Base-by-base conservation (phyloP, 2,329 filamentous ascomycete genomes). In the Xylariaceae sp. region DNA sequence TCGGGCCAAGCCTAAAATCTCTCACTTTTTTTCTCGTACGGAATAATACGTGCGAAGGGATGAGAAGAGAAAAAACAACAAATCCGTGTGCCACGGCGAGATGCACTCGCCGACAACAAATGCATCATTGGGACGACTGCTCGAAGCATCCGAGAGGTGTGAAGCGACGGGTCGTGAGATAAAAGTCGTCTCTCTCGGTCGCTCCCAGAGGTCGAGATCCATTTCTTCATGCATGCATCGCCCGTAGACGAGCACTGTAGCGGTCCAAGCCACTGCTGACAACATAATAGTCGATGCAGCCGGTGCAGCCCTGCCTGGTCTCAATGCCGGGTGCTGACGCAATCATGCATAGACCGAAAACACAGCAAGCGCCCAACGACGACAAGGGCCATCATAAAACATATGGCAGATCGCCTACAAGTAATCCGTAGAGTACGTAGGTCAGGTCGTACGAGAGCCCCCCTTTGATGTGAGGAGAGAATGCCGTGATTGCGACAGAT, bases 281-380 rank as follows among this genome's bases (percentile, higher is more conserved):
- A 45, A 49, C 47, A 9, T 49, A 9, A 9, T 49, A 9, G 23
- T 15, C 8, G 23, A 6, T 23, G 23, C 23, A 30, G 10, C 34
- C 49, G 49, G 13, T 23, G 13, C 49, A 35, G 49, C 49, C 23
- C 13, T 34, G 48, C 48, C 42, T 54, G 49, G 57, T 53, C 57
- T 51, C 48, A 18, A 52, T 35, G 57, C 17, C 18, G 55, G 15
- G 59, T 53, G 54, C 61, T 64, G 63, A 64, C 63, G 63, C 58
- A 63, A 64, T 64, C 61, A 53, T 63, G 63, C 63, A 63, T 63
- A 1, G 51, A 9, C 51, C 35, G 45, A 59, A 50, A 55, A 35
- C 37, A 17, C 47, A 37, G 45, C 18, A 45, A n/a, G 42, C 42
- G 13, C 49, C 23, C 18, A 30, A 30, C 23, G 23, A 30, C 23